A percentile compares a stretch with the other conserved stretches of the same genome.
phyloP scores from a whole-genome alignment of 2,329 filamentous ascomycete species.

The Diaporthe sp. region DNA sequence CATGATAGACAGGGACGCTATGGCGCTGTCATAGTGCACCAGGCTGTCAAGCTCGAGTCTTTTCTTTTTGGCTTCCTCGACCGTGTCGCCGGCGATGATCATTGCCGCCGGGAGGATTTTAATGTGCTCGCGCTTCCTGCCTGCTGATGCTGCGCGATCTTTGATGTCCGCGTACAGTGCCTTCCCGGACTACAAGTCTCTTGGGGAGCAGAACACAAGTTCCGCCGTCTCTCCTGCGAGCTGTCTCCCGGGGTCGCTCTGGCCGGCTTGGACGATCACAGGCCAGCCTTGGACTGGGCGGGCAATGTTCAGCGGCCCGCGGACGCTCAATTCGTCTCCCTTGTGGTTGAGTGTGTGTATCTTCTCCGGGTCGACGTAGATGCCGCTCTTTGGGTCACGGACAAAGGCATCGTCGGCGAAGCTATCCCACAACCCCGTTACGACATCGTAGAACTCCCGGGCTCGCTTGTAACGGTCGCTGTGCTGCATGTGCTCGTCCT shows the following conservation, averaged over 20 bases:
- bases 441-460: conserved; percentile 66
- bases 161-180: conserved; percentile 66
- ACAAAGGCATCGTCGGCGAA: conserved; percentile 69
- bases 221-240: conserved; percentile 67
- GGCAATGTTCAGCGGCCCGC: conserved; percentile 65
- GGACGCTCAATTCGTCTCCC: conserved; percentile 61
- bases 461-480: conserved; percentile 64
- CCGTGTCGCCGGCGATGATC: conserved; percentile 62
- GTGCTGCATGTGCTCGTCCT: conserved; percentile 64
- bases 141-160: conserved; percentile 58
- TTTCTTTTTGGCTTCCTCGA: conserved; percentile 63
- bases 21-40: conserved; percentile 67
- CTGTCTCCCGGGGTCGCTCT: conserved; percentile 65
- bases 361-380: conserved; percentile 64
- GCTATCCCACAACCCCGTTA: conserved; percentile 65
- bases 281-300: conserved; percentile 68
- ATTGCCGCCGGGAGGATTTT: conserved; percentile 67
- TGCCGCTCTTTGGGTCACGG: conserved; percentile 60
- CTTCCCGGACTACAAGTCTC: conserved; percentile 60
- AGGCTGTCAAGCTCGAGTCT: conserved; percentile 63
- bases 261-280: conserved; percentile 68
- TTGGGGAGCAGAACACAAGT: conserved; percentile 64
- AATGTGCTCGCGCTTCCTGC: conserved; percentile 59
- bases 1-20: conserved; percentile 64
- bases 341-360: conserved; percentile 66